Conservation (phyloP, 805 yeast genomes). For the Myxozyma melibiosi region DNA sequence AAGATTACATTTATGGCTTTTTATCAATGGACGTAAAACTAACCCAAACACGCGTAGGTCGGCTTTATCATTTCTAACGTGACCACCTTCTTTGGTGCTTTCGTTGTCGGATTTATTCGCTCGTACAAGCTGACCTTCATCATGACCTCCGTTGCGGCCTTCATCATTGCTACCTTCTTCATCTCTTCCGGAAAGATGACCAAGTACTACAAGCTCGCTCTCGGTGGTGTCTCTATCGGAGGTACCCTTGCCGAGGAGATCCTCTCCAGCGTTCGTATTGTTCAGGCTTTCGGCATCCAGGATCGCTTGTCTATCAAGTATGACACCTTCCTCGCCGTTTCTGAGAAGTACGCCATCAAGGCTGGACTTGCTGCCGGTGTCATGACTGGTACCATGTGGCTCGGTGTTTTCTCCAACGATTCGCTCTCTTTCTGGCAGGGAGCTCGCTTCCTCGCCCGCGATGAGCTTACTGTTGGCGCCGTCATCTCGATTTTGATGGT, state of each 20-base stretch:
- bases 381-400: slow-evolving; percentile 47
- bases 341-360: slow-evolving; percentile 35
- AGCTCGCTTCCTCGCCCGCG: slow-evolving; percentile 45
- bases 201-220: slow-evolving; percentile 28
- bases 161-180: slow-evolving; percentile 40
- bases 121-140: slow-evolving; percentile 46
- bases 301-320: slow-evolving; percentile 42
- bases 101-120: slow-evolving; percentile 44
- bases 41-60: slow-evolving; percentile 37
- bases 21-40: slow-evolving; percentile 32
- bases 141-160: slow-evolving; percentile 42
- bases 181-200: slow-evolving; percentile 41
- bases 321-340: slow-evolving; percentile 38
- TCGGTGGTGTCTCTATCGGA: slow-evolving; percentile 30
- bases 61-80: slow-evolving; percentile 43
- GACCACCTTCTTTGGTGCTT: slow-evolving; percentile 47
- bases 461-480: slow-evolving; percentile 42
- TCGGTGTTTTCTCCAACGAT: slow-evolving; percentile 44
- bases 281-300: slow-evolving; percentile 49
- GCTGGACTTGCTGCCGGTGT: slow-evolving; percentile 34
- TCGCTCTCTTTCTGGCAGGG: slow-evolving; percentile 51
- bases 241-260: slow-evolving; percentile 48
- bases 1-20: slow-evolving; percentile 31
- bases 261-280: slow-evolving; percentile 46
- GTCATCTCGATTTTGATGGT: slow-evolving; percentile 42